Evolutionary conservation across 345 rosid species (phyloP), one percentile per base, ranked within the genome.

Genomic region (Citrus unshiu): DNA sequence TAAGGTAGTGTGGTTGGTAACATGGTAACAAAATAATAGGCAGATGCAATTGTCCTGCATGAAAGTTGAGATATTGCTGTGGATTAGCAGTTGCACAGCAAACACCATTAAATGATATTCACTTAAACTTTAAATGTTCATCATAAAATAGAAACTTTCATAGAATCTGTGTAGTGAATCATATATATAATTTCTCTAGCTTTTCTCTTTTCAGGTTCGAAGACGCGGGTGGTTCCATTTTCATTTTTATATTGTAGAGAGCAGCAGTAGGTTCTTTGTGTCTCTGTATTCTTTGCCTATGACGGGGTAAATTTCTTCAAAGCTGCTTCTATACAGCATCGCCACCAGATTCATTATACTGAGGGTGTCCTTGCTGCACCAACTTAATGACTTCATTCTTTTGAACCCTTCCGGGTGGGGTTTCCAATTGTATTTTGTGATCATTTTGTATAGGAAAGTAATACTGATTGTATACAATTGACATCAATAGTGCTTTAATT

Each of bases 351-450:
- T 83, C 68, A 75, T 79, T 43, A 46, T 1, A 51, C 0, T 18
- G 61, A 16, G 74, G 24, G 60, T 29, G 75, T 16, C 62, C 22
- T 51, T 40, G 76, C 19, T 58, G 21, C 70, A 24, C 34, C 39
- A 25, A 6, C 21, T 27, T 22, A 34, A 70, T 57, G 43, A 37
- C 67, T 66, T 80, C 67, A 84, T 84, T 86, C 84, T 86, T 82
- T 79, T 46, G 35, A 67, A 81, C 80, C 85, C 40, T 79, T 58
- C 10, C 12, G 22, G 30, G n/a, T 9, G 81, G 86, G 85, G 72
- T 62, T 68, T 68, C 30, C 30, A 57, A 75, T 30, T 18, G 72
- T 56, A 34, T 71, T 71, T 54, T 30, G 21, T 71, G 75, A 49
- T 51, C 24, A 16, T 46, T 34, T 54, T 49, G 72, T 65, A 65